Conservation (phyloP, 192 early-diverging fungal genomes). For the Gigaspora rosea region DNA sequence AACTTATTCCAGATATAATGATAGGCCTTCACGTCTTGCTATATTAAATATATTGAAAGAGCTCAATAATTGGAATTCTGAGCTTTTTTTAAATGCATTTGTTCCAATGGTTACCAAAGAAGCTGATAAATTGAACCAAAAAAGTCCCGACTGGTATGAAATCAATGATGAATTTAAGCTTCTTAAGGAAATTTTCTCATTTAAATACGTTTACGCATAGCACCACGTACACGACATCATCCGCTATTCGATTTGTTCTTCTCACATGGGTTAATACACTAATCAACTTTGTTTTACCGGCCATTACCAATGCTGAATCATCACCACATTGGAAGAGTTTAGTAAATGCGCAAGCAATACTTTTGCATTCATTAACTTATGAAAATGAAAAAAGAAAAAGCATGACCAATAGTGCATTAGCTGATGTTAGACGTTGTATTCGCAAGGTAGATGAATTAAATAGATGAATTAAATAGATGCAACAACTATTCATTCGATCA, state of each 20-base stretch:
- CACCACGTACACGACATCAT: conserved; percentile 44
- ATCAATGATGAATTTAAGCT: not conserved
- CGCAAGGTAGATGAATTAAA: conserved; percentile 38
- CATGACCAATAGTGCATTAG: conserved; percentile 52
- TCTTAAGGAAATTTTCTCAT: not conserved
- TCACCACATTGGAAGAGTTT: conserved; percentile 38
- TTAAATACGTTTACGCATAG: not conserved
- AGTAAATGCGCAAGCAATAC: conserved; percentile 47
- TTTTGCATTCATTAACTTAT: conserved; percentile 54
- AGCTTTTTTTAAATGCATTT: conserved; percentile 56
- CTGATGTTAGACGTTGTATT: conserved; percentile 62
- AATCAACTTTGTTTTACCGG: conserved; percentile 40
- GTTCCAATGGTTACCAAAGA: conserved; percentile 56
- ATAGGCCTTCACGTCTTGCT: conserved; percentile 61
- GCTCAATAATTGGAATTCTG: conserved; percentile 58
- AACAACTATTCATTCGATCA: no score
- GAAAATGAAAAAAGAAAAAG: conserved; percentile 51
- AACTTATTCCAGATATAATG: conserved; percentile 69
- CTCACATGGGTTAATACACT: conserved; percentile 66
- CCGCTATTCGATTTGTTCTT: conserved; percentile 59
- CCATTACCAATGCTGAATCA: conserved; percentile 28
- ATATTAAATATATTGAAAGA: conserved; percentile 61
- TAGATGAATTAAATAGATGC: no score
- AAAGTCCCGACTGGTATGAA: conserved; percentile 47
- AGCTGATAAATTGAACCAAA: conserved; percentile 47